phyloP scores from a whole-genome alignment of 805 yeast species.

The Lipomyces sp. region DNA sequence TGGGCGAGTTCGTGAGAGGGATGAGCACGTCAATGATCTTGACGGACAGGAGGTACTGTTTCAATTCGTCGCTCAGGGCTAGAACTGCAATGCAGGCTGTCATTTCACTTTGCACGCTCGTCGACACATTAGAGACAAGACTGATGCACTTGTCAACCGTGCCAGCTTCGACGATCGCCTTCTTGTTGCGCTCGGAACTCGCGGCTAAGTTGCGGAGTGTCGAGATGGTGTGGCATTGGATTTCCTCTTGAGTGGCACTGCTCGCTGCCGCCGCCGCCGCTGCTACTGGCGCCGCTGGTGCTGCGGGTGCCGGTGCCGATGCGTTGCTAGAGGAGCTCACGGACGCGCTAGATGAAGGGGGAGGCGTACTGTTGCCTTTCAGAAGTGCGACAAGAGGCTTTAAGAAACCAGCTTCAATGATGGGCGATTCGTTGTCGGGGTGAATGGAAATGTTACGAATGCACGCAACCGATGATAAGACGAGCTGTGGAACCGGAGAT shows the following conservation, averaged over 20 bases:
- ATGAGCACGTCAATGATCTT: constrained; percentile 86
- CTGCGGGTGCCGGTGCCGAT: too few relatives aligned
- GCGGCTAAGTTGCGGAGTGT: constrained; percentile 96
- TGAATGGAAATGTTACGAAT: constrained; percentile 96
- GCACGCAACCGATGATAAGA: constrained; percentile 97
- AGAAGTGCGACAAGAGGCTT: constrained; percentile 85
- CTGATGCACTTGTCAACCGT: constrained; percentile 93
- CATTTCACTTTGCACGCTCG: constrained; percentile 92
- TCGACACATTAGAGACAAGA: constrained; percentile 81
- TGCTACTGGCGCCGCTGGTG: too few relatives aligned
- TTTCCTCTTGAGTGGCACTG: constrained; percentile 69
- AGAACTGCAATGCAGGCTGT: constrained; percentile 96
- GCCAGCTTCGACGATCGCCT: constrained; percentile 90
- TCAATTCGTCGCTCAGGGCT: constrained; percentile 94
- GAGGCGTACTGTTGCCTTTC: constrained; percentile 58
- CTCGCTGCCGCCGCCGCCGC: constrained; percentile 7
- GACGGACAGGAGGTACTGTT: constrained; percentile 77
- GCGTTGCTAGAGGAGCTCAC: background rate
- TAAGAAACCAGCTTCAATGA: constrained; percentile 95
- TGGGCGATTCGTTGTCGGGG: constrained; percentile 92
- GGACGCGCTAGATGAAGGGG: constrained; percentile 16
- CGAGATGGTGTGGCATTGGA: constrained; percentile 97
- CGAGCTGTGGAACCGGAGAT: constrained; percentile 82
- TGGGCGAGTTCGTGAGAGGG: constrained; percentile 84
- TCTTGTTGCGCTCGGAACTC: constrained; percentile 87